These are phyloP conservation scores for Wallacemonas rigidus DNA, from an alignment of 208 protist species.

Conservation along the genomic window DNA sequence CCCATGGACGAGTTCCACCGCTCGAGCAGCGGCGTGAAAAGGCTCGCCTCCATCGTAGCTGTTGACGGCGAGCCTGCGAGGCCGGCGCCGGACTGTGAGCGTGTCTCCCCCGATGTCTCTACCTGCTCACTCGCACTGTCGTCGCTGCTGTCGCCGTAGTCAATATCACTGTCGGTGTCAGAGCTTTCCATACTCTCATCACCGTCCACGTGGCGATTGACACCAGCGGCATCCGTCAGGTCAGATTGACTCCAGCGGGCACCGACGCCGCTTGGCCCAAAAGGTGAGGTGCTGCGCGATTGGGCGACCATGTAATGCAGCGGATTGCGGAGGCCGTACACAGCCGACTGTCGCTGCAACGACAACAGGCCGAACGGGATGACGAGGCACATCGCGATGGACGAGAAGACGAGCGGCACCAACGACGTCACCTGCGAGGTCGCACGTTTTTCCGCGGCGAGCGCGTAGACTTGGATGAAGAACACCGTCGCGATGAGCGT, in stretches of 20 bases:
- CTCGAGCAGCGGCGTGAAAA: constrained; percentile 6
- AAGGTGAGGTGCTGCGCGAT: neutral
- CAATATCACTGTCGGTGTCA: neutral
- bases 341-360: constrained; percentile 59
- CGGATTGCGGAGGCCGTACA: constrained; percentile 27
- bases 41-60: neutral
- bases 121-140: neutral
- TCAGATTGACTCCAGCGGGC: neutral
- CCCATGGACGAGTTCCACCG: constrained; percentile 7
- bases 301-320: neutral
- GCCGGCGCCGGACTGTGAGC: neutral
- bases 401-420: constrained; percentile 50
- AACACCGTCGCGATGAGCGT: constrained; percentile 60
- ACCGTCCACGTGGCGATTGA: neutral
- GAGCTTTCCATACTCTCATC: neutral
- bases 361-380: constrained; percentile 75
- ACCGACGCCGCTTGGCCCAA: neutral
- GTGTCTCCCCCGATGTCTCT: neutral
- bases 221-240: constrained; percentile 30
- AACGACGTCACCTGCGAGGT: constrained; percentile 37
- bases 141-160: constrained; percentile 1
- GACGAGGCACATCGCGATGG: constrained; percentile 51
- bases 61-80: neutral
- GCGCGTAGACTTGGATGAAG: constrained; percentile 50
- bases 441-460: constrained; percentile 27